Conservation (phyloP, 176 grass and related monocot genomes). For the Musa itinerans region DNA sequence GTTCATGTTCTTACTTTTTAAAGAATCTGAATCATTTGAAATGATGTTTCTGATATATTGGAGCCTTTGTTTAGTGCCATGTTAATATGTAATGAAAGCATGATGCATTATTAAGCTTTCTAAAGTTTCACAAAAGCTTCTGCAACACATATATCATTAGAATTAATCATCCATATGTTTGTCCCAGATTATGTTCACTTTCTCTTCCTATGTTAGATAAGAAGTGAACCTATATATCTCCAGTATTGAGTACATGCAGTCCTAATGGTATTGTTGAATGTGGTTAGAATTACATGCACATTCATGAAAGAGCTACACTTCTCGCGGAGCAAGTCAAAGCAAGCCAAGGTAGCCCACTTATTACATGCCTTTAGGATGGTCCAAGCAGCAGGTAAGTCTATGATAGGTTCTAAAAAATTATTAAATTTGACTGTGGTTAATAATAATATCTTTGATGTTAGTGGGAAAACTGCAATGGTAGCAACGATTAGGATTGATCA, state of each 20-base stretch:
- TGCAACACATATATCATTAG: too few relatives aligned
- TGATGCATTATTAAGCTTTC: too few relatives aligned
- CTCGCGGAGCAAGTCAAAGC: slow-evolving; percentile 86
- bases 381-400: slow-evolving; percentile 52
- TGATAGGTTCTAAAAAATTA: neutral
- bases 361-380: slow-evolving; percentile 84
- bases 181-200: too few relatives aligned
- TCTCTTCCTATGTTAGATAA: too few relatives aligned
- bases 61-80: too few relatives aligned
- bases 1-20: too few relatives aligned
- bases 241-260: slow-evolving; percentile 13
- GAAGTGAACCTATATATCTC: neutral
- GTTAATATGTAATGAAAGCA: too few relatives aligned
- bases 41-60: too few relatives aligned
- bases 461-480: slow-evolving; percentile 60
- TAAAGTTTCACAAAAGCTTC: too few relatives aligned
- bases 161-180: too few relatives aligned
- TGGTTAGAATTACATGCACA: slow-evolving; percentile 56
- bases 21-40: too few relatives aligned
- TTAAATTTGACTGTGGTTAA: neutral
- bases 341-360: slow-evolving; percentile 81
- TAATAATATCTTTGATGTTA: neutral
- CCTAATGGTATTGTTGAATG: slow-evolving; percentile 81
- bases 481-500: slow-evolving; percentile 73
- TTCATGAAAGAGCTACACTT: slow-evolving; percentile 75